Evolutionary conservation across 169 alveolate species (phyloP), one percentile per base, ranked within the genome.

Genomic region (Theileria annulata): DNA sequence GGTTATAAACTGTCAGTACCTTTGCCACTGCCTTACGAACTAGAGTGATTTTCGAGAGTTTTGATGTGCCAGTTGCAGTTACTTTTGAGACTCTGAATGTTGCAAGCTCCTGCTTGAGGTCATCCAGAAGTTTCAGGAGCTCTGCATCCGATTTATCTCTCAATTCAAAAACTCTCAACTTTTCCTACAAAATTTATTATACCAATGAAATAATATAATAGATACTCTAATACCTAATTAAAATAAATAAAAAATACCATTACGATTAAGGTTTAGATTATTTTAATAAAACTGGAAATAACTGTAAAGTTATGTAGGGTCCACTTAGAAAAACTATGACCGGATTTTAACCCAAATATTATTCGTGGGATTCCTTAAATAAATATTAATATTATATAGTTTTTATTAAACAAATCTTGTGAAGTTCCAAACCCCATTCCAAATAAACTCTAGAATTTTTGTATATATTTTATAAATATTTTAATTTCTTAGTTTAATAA

Each of bases 11-110:
- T 13, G 99, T 96, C 92, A 96, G 80, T 2, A 95, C 96, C 59
- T 95, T 95, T 49, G 98, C 99, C 67, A 96, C 95, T 63, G 90
- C 96, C 77, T 96, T 96, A 75, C 98, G 92, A 66, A 96, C 92
- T 37, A 92, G 85, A 67, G 82, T 88, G 59, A 96, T 95, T 77
- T 95, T 94, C 30, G 97, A 82, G 23, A 96, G 87, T 79, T 95
- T 95, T 35, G 96, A 79, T 28, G 97, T 94, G 23, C 95, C 95
- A 13, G 96, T 95, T 17, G 96, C 98, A 4, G 98, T 92, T 10
- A 92, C 96, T 87, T 95, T 95, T 58, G 93, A 90, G 48, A 96
- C 97, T 49, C 96, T 83, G 71, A 94, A 91, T 77, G 92, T 84
- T n/a, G 98, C 92, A 28, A 94, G 93, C 80, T 96, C 99, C 81